These are phyloP conservation scores for Rhizophagus prolifer DNA, from an alignment of 192 early-diverging fungal genomes.

Conservation along the genomic window DNA sequence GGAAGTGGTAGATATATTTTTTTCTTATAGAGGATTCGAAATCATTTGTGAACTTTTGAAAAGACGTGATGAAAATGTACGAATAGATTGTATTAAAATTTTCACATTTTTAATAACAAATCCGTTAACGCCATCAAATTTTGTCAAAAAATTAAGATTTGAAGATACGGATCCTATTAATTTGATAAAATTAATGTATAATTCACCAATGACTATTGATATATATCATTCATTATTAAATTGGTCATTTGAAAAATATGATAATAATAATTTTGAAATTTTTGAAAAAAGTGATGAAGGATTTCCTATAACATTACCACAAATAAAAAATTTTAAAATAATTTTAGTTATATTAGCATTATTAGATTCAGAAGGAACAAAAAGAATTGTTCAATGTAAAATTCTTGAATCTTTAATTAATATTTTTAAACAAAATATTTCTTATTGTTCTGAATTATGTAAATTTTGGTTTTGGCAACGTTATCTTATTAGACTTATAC, in stretches of 20 bases:
- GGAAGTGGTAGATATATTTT: constrained; percentile 17
- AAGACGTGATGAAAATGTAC: constrained; percentile 25
- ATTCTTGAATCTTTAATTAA: constrained; percentile 19
- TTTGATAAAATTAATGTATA: constrained; percentile 20
- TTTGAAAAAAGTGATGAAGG: not conserved
- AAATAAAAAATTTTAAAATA: constrained; percentile 24
- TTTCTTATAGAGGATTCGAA: constrained; percentile 26
- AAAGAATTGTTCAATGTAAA: constrained; percentile 15
- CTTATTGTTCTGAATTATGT: constrained; percentile 9
- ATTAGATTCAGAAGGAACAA: constrained; percentile 20
- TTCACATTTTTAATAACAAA: constrained; percentile 16
- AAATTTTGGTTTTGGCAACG: constrained; percentile 27
- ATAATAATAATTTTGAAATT: not conserved
- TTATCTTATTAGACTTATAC: constrained; percentile 8
- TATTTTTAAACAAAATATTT: constrained; percentile 16
- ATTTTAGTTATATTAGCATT: constrained; percentile 19
- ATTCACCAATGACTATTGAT: not conserved
- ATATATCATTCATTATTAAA: constrained; percentile 22
- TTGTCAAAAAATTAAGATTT: constrained; percentile 29
- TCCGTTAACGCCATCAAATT: not conserved
- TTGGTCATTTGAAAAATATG: constrained; percentile 20
- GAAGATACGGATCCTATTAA: constrained; percentile 14
- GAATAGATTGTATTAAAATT: constrained; percentile 22
- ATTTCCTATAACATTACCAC: not conserved
- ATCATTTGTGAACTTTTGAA: constrained; percentile 27